phyloP scores from a whole-genome alignment of 345 rosid genomes.

The Lenwebbia sp. region DNA sequence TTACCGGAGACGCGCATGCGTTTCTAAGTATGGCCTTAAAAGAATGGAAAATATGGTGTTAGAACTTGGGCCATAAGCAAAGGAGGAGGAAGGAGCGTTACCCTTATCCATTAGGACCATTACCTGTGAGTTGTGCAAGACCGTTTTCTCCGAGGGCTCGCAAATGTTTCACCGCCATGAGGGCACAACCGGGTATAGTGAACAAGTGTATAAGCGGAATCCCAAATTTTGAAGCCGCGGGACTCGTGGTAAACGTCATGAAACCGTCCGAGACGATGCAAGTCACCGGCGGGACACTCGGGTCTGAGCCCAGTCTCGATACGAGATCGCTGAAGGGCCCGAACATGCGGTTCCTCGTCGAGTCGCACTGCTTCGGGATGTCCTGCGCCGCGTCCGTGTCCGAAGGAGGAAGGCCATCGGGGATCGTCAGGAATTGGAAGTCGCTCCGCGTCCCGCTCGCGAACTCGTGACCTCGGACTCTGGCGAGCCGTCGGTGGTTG shows the following conservation, averaged over 20 bases:
- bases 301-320: background rate
- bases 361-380: background rate
- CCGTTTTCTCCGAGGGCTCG: slow-evolving; percentile 1
- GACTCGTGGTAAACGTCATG: background rate
- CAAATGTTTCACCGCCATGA: background rate
- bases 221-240: background rate
- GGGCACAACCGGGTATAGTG: background rate
- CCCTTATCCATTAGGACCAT: no score
- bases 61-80: no score
- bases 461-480: background rate
- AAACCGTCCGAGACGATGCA: slow-evolving; percentile 7
- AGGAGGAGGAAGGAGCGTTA: no score
- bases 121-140: slow-evolving; percentile 4
- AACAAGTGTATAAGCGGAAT: background rate
- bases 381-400: background rate
- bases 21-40: no score
- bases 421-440: slow-evolving; percentile 3
- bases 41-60: no score
- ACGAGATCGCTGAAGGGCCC: slow-evolving; percentile 1
- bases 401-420: slow-evolving; percentile 6
- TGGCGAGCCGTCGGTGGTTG: slow-evolving; percentile 6
- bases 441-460: background rate
- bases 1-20: no score
- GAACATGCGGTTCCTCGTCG: background rate
- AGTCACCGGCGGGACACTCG: background rate